phyloP scores from a whole-genome alignment of 495 filamentous ascomycete species.

The Platismatia glauca region DNA sequence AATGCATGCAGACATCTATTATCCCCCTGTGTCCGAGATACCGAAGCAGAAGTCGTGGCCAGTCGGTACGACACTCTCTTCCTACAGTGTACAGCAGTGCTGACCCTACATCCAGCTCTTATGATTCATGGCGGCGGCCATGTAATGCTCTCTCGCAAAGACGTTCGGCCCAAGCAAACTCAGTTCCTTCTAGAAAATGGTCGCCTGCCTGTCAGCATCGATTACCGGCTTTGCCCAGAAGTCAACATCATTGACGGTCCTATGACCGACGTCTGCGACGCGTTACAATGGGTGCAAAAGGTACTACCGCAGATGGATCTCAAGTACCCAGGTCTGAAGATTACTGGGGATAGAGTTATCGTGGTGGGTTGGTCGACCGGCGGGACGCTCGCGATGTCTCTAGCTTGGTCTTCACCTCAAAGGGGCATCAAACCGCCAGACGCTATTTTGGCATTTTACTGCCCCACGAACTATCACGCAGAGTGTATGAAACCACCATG shows the following conservation, averaged over 20 bases:
- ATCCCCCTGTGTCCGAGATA: constrained; percentile 23
- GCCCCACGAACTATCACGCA: constrained; percentile 47
- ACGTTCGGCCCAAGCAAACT: constrained; percentile 37
- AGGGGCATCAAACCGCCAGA: constrained; percentile 34
- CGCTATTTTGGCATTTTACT: constrained; percentile 48
- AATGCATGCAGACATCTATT: constrained; percentile 40
- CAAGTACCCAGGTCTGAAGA: constrained; percentile 26
- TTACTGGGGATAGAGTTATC: constrained; percentile 35
- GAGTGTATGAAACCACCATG: constrained; percentile 36
- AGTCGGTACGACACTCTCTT: not conserved
- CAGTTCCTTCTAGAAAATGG: constrained; percentile 31
- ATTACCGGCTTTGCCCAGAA: constrained; percentile 51
- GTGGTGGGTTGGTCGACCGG: constrained; percentile 45
- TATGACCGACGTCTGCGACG: constrained; percentile 10
- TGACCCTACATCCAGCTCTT: constrained; percentile 32
- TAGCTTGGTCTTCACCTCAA: constrained; percentile 33
- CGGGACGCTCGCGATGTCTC: constrained; percentile 44
- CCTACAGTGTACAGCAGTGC: constrained; percentile 9
- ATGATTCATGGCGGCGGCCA: constrained; percentile 53
- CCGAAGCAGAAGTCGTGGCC: not conserved
- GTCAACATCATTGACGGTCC: constrained; percentile 37
- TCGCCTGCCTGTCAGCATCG: constrained; percentile 44
- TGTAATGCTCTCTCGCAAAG: constrained; percentile 38
- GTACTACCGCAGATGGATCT: constrained; percentile 31
- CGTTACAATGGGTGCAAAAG: constrained; percentile 34